phyloP scores from a whole-genome alignment of 2,329 filamentous ascomycete genomes.

The Epichloe sibirici region DNA sequence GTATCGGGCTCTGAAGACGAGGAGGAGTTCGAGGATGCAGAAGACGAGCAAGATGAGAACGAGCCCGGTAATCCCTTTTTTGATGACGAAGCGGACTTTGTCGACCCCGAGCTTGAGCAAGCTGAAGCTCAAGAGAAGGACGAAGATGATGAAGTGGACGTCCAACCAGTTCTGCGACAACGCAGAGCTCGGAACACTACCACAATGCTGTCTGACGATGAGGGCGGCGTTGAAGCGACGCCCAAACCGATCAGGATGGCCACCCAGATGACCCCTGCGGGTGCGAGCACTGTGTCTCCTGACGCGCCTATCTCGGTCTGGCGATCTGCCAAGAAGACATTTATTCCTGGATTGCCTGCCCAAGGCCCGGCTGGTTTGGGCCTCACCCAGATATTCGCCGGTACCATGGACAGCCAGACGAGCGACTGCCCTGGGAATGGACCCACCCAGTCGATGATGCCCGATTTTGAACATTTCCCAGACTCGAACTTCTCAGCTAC shows the following conservation, averaged over 20 bases:
- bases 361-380: slow-evolving; percentile 53
- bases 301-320: slow-evolving; percentile 50
- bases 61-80: slow-evolving; percentile 18
- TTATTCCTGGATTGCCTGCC: slow-evolving; percentile 56
- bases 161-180: slow-evolving; percentile 27
- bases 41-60: slow-evolving; percentile 22
- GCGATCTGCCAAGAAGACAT: slow-evolving; percentile 56
- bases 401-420: slow-evolving; percentile 60
- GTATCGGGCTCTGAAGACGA: slow-evolving; percentile 34
- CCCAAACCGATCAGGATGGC: slow-evolving; percentile 32
- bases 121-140: slow-evolving; percentile 21
- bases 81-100: slow-evolving; percentile 29
- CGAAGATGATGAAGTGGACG: slow-evolving; percentile 23
- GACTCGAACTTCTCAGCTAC: slow-evolving; percentile 51
- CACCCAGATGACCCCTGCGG: slow-evolving; percentile 29
- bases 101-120: slow-evolving; percentile 13
- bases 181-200: slow-evolving; percentile 38
- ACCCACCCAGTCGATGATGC: slow-evolving; percentile 37
- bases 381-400: slow-evolving; percentile 81
- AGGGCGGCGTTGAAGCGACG: slow-evolving; percentile 32
- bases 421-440: slow-evolving; percentile 12
- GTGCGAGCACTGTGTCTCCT: slow-evolving; percentile 34
- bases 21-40: slow-evolving; percentile 17
- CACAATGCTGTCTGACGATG: slow-evolving; percentile 50
- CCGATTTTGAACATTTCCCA: slow-evolving; percentile 43